These are phyloP conservation scores for Magnolia sinica DNA, from an alignment of 164 flowering plant genomes.

Conservation along the genomic window DNA sequence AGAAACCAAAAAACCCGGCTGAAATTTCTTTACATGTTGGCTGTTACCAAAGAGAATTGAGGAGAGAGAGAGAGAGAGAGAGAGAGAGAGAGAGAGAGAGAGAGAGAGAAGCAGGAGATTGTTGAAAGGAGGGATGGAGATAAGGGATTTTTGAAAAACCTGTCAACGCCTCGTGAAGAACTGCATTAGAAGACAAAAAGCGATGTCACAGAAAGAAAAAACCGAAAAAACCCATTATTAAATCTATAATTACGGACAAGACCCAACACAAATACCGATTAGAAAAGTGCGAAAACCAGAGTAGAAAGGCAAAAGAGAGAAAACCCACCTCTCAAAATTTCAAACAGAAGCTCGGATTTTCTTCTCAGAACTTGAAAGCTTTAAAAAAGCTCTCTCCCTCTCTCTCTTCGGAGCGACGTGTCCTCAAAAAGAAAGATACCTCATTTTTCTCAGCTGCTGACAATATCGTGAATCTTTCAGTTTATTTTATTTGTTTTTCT, in stretches of 20 bases:
- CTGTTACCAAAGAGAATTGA: no score
- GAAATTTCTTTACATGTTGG: no score
- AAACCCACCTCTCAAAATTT: constrained; percentile 35
- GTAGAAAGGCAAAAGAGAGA: background rate
- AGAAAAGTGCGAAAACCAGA: constrained; percentile 14
- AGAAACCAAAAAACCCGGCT: background rate
- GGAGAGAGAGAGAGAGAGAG: background rate
- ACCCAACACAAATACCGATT: background rate
- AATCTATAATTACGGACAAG: background rate
- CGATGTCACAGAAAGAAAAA: constrained; percentile 37
- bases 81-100: constrained; percentile 9
- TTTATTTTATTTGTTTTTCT: constrained; percentile 9
- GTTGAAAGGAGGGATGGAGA: constrained; percentile 12
- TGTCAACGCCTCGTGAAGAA: constrained; percentile 67
- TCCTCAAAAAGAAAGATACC: constrained; percentile 36
- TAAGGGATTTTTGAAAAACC: constrained; percentile 21
- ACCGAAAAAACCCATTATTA: background rate
- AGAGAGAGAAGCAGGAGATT: background rate
- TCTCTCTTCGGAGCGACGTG: constrained; percentile 54
- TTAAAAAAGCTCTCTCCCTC: constrained; percentile 4
- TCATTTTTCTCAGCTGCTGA: constrained; percentile 39
- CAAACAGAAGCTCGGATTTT: constrained; percentile 19
- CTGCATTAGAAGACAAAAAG: constrained; percentile 57
- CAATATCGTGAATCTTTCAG: constrained; percentile 40
- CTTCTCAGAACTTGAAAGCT: constrained; percentile 11